Base-by-base conservation (phyloP, 805 yeast species). In the Sugiyamaella marilandica region DNA sequence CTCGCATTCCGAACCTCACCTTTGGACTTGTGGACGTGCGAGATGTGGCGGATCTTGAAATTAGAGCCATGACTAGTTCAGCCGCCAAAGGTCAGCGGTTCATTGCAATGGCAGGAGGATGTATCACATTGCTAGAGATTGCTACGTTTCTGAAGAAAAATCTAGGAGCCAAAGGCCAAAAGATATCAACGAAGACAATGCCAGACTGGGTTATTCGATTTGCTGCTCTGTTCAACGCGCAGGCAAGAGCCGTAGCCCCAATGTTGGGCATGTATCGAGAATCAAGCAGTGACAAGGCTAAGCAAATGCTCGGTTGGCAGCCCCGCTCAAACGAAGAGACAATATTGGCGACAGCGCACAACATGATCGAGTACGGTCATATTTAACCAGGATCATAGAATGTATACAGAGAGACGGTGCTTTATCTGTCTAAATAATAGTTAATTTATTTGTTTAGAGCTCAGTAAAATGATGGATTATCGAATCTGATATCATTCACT, bases 11-110 rank as follows among this genome's bases (percentile, higher is more conserved):
- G 13, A 19, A 39, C 19, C 7, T 39, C 7, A 39, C 43, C 3
- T 39, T 39, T 5, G 43, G 43, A n/a, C 7, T 63, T 45, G 43
- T 39, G 5, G 85, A 82, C 64, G 86, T 82, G 5, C 74, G 85
- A 60, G 87, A 83, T 61, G 84, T 79, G 33, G 85, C 87, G 5
- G 64, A 62, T 50, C 80, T 83, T 7, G 87, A 83, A 61, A 60
- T 80, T 11, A 58, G 62, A n/a, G 82, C 84, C 2, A 70, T 79
- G 53, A 76, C 74, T 64, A 51, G 66, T 65, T 35, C 58, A 8
- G 55, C 54, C 19, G 51, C 65, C 10, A 57, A 39, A 14, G 58
- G 60, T 52, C 60, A 65, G 58, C 59, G 70, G 16, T 61, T 61
- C 58, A 55, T 66, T 43, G 41, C 63, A 37, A 46, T 52, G 26